A percentile compares a stretch with the other conserved stretches of the same genome.
Conservation (phyloP, 768 basidiomycete genomes). For the Hortiboletus campestris region DNA sequence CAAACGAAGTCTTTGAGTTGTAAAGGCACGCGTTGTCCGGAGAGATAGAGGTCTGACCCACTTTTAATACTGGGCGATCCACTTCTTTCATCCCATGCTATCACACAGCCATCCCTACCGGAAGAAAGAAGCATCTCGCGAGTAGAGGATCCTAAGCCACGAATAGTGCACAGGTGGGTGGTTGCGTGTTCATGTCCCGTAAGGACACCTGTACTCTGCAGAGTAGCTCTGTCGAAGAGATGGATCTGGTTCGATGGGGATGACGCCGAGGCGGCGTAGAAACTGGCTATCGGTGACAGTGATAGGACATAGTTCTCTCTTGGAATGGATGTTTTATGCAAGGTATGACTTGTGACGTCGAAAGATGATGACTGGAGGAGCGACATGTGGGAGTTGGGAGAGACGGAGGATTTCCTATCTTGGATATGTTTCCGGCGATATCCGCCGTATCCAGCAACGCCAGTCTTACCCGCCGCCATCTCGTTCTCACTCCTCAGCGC, state of each 20-base stretch:
- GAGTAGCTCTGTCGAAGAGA: constrained; percentile 59
- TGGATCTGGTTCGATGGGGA: constrained; percentile 63
- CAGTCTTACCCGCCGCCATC: too few relatives aligned
- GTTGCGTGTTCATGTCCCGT: constrained; percentile 58
- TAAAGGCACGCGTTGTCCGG: constrained; percentile 23
- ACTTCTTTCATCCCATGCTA: constrained; percentile 72
- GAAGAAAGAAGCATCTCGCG: constrained; percentile 56
- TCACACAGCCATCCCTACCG: constrained; percentile 70
- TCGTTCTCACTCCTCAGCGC: constrained; percentile 10
- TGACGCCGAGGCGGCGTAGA: constrained; percentile 62
- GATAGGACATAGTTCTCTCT: constrained; percentile 60
- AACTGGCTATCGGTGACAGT: constrained; percentile 46
- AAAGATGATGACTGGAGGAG: constrained; percentile 24
- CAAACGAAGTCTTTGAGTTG: constrained; percentile 35
- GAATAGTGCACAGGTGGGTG: constrained; percentile 50
- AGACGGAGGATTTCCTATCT: constrained; percentile 21
- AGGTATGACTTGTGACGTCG: constrained; percentile 16
- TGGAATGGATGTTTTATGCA: constrained; percentile 35
- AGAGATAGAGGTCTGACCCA: constrained; percentile 36
- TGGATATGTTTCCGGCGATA: constrained; percentile 27
- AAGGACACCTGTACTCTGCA: constrained; percentile 47
- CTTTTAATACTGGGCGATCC: constrained; percentile 53
- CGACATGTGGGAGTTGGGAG: constrained; percentile 19
- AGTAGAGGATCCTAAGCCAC: constrained; percentile 39
- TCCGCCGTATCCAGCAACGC: constrained; percentile 5